Conservation (phyloP, 495 filamentous ascomycete genomes). For the Penicillium daleae region DNA sequence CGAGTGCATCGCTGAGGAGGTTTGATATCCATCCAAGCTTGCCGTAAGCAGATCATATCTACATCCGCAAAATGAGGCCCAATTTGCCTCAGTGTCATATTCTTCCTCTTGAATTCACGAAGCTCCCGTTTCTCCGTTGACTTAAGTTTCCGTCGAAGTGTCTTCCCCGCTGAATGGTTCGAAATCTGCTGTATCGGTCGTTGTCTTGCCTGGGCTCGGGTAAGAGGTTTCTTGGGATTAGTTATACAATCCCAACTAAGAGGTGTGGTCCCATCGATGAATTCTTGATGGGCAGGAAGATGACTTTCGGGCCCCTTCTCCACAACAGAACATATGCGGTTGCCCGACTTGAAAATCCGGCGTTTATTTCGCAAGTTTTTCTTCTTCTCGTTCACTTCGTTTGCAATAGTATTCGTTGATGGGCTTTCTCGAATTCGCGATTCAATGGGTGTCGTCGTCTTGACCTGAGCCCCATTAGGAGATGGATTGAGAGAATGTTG, state of each 20-base stretch:
- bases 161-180: background rate
- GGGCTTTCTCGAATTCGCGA: too few species aligned
- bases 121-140: background rate
- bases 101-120: background rate
- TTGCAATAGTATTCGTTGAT: too few species aligned
- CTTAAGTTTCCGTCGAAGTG: background rate
- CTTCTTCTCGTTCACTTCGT: constrained; percentile 11
- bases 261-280: background rate
- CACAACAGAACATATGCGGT: background rate
- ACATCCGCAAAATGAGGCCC: background rate
- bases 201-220: background rate
- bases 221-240: background rate
- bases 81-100: background rate
- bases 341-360: constrained; percentile 5
- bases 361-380: background rate
- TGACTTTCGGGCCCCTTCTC: background rate
- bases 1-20: background rate
- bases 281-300: background rate
- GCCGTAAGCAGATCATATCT: background rate
- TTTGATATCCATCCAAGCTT: background rate
- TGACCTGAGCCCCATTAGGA: too few species aligned
- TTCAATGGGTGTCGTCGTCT: too few species aligned
- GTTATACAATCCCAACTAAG: background rate
- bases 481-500: too few species aligned
- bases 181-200: background rate